These are phyloP conservation scores for Ophiostoma perfectum DNA, from an alignment of 2,329 filamentous ascomycete species.

Conservation along the genomic window DNA sequence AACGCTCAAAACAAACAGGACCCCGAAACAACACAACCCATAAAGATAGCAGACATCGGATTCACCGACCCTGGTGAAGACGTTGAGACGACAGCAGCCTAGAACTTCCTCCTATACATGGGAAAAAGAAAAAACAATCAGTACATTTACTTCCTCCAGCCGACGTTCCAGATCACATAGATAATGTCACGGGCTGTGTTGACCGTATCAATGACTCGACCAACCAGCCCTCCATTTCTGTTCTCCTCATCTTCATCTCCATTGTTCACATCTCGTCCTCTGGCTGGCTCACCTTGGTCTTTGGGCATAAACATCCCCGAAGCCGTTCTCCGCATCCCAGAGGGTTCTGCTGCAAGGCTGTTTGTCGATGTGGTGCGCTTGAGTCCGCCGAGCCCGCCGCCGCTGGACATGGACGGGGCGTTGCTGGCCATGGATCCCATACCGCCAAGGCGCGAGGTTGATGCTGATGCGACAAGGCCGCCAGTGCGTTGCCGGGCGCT, in stretches of 20 bases:
- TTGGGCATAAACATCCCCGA: constrained; percentile 93
- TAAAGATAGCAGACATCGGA: neutral
- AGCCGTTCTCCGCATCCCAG: constrained; percentile 67
- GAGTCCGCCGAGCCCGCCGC: constrained; percentile 31
- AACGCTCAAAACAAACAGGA: constrained; percentile 6
- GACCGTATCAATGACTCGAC: constrained; percentile 74
- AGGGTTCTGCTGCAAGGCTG: constrained; percentile 47
- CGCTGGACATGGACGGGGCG: constrained; percentile 12
- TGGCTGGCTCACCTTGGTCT: constrained; percentile 55
- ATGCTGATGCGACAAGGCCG: constrained; percentile 20
- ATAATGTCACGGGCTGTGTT: constrained; percentile 67
- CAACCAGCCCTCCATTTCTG: constrained; percentile 61
- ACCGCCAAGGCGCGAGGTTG: constrained; percentile 22
- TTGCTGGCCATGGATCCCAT: neutral
- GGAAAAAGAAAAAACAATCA: constrained; percentile 21
- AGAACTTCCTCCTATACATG: constrained; percentile 23
- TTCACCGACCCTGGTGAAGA: constrained; percentile 20
- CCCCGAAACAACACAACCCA: constrained; percentile 5
- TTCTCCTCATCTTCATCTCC: neutral
- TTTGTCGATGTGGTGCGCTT: constrained; percentile 45
- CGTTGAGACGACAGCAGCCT: constrained; percentile 25
- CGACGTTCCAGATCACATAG: constrained; percentile 67
- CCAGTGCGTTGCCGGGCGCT: constrained; percentile 12
- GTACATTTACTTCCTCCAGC: constrained; percentile 49
- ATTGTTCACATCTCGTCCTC: constrained; percentile 29